phyloP scores from a whole-genome alignment of 192 early-diverging fungal genomes.

The Obelidium mucronatum region DNA sequence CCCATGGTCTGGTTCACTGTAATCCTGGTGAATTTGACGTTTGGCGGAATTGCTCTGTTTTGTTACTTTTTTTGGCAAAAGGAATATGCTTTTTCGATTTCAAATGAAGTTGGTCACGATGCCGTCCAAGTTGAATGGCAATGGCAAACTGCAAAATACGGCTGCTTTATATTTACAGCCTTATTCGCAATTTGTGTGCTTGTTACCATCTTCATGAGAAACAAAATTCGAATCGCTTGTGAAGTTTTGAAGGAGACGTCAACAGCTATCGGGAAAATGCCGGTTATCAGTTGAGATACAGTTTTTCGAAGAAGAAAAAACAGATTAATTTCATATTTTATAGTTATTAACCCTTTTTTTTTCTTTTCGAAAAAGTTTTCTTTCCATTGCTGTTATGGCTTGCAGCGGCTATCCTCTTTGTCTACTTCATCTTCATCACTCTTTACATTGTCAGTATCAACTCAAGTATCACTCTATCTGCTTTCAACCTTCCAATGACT shows the following conservation, averaged over 20 bases:
- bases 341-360: not conserved
- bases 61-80: conserved; percentile 51
- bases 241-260: conserved; percentile 59
- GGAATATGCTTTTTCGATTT: conserved; percentile 17
- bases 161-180: conserved; percentile 30
- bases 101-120: conserved; percentile 27
- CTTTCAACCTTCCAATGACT: conserved; percentile 24
- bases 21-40: conserved; percentile 42
- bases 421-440: conserved; percentile 42
- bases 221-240: conserved; percentile 60
- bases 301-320: not conserved
- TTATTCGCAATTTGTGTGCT: conserved; percentile 49
- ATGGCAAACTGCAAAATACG: conserved; percentile 1
- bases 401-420: conserved; percentile 11
- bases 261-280: conserved; percentile 52
- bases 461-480: conserved; percentile 20
- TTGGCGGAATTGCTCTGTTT: conserved; percentile 33
- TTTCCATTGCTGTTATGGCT: conserved; percentile 44
- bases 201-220: conserved; percentile 53
- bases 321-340: not conserved
- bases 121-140: conserved; percentile 4
- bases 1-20: conserved; percentile 51
- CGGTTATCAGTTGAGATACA: conserved; percentile 46
- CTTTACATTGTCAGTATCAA: conserved; percentile 44
- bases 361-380: conserved; percentile 42